Percentiles rank a stretch among this genome's conserved stretches.
phyloP scores from a whole-genome alignment of 1,284 basidiomycete species.

The Apiotrichum gracile region DNA sequence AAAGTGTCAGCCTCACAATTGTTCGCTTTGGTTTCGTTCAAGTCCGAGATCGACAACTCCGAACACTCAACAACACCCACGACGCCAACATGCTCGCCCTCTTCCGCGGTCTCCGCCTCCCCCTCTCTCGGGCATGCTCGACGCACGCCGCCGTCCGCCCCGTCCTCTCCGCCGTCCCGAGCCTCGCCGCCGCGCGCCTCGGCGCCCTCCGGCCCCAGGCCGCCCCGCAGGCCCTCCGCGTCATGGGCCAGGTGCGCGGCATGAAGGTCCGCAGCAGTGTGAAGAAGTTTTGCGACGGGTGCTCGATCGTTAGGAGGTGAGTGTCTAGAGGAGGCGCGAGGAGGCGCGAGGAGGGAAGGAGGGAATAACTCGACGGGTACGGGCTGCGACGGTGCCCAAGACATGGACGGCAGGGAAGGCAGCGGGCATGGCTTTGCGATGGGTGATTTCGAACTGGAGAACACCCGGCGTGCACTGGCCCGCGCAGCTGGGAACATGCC shows the following conservation, averaged over 20 bases:
- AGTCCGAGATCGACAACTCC: too few relatives aligned
- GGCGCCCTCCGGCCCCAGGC: conserved; percentile 1
- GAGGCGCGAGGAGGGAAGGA: background rate
- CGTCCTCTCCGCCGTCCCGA: background rate
- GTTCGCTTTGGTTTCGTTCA: too few relatives aligned
- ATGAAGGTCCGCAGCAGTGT: conserved; percentile 97
- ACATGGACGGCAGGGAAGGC: too few relatives aligned
- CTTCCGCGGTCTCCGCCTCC: background rate
- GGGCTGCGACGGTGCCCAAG: too few relatives aligned
- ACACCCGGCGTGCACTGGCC: too few relatives aligned
- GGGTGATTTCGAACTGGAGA: too few relatives aligned
- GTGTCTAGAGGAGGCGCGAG: conserved; percentile 4
- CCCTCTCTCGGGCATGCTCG: conserved; percentile 6
- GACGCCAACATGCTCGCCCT: background rate
- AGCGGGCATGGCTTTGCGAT: too few relatives aligned
- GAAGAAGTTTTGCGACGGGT: conserved; percentile 87
- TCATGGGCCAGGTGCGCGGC: conserved; percentile 53
- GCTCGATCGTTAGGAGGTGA: conserved; percentile 64
- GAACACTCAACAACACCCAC: background rate
- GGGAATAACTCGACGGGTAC: background rate
- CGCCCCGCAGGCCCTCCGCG: conserved; percentile 14
- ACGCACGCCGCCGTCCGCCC: conserved; percentile 10
- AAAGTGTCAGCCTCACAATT: too few relatives aligned
- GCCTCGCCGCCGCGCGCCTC: background rate
- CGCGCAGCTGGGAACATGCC: too few relatives aligned